Base-by-base conservation (phyloP, 164 flowering plant species). In the Macadamia integrifolia region DNA sequence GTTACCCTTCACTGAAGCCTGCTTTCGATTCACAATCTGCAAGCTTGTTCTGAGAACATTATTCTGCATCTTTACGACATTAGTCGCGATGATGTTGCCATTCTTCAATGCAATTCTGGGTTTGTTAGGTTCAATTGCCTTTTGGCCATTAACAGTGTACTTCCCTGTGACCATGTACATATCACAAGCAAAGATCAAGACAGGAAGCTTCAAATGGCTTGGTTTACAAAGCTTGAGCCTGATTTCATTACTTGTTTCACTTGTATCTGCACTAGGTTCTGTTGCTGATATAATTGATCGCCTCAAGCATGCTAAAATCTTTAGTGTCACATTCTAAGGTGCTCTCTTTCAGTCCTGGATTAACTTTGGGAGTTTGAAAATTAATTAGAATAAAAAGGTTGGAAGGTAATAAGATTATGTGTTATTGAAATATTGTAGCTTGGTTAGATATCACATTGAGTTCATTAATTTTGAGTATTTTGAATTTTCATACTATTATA, bases 101-200 rank as follows among this genome's bases (percentile, higher is more conserved):
- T 82, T 82, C 78, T 82, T 82, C 77, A 82, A 82, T 70, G 80
- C 79, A 1, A 61, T 82, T 43, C 23, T 78, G 57, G 81, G 83
- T 1, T 62, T 82, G 28, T 67, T 82, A 0, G 85, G 85, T 6
- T 55, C 83, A 3, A 32, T 72, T 1, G 72, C 81, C 10, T 82
- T 76, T 61, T 80, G 80, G 80, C 83, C 83, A 9, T 42, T 82
- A 42, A 80, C 80, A 3, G 80, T 78, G 6, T 76, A 78, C 66
- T 80, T 78, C 59, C 85, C 83, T 0, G 57, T 78, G 17, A 68
- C 52, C 44, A 82, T 82, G 85, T 73, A 78, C 64, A 76, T 70
- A n/a, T 61, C 46, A 13, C 80, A 78, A 30, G 70, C 77, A 30
- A 78, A 80, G 67, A 68, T 80, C 46, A 72, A 71, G 55, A 74